These are phyloP conservation scores for Remersonia thermophila DNA, from an alignment of 2,329 filamentous ascomycete genomes.

Conservation along the genomic window DNA sequence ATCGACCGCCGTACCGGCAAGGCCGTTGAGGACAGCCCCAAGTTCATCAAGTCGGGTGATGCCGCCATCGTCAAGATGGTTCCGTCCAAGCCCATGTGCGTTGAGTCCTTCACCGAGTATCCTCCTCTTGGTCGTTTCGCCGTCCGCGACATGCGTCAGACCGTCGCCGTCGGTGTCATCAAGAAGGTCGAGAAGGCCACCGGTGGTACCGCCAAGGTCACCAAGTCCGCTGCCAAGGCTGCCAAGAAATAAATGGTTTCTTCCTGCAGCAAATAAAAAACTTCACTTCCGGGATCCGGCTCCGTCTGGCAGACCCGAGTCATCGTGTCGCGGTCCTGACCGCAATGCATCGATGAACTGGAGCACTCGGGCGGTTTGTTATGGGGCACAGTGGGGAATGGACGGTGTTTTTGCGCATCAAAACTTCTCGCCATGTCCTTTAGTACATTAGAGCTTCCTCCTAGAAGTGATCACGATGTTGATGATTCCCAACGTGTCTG, in stretches of 20 bases:
- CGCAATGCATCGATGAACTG: slow-evolving; percentile 16
- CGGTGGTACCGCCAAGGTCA: slow-evolving; percentile 49
- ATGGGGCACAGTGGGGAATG: slow-evolving; percentile 22
- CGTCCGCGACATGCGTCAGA: slow-evolving; percentile 95
- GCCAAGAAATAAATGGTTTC: slow-evolving; percentile 53
- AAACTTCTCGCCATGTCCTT: slow-evolving; percentile 23
- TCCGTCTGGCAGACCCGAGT: slow-evolving; percentile 11
- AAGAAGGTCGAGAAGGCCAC: slow-evolving; percentile 65
- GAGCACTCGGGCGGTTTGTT: slow-evolving; percentile 21
- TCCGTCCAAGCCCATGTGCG: slow-evolving; percentile 99
- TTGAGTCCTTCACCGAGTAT: slow-evolving; percentile 99
- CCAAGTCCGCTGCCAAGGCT: slow-evolving; percentile 62
- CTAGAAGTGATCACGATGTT: slow-evolving; percentile 22
- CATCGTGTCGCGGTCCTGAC: slow-evolving; percentile 13
- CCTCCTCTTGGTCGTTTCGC: slow-evolving; percentile 99
- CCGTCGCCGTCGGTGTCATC: slow-evolving; percentile 89
- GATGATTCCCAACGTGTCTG: slow-evolving; percentile 16
- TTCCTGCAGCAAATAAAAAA: slow-evolving; percentile 12
- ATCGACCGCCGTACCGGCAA: slow-evolving; percentile 99
- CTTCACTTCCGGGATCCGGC: slow-evolving; percentile 10
- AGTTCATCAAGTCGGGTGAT: slow-evolving; percentile 99
- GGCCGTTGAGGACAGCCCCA: slow-evolving; percentile 79
- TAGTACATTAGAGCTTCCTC: slow-evolving; percentile 24
- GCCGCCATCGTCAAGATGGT: slow-evolving; percentile 99
- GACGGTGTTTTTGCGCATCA: slow-evolving; percentile 22